Base-by-base conservation (phyloP, 2,329 filamentous ascomycete species). In the Elsinoe fawcettii region DNA sequence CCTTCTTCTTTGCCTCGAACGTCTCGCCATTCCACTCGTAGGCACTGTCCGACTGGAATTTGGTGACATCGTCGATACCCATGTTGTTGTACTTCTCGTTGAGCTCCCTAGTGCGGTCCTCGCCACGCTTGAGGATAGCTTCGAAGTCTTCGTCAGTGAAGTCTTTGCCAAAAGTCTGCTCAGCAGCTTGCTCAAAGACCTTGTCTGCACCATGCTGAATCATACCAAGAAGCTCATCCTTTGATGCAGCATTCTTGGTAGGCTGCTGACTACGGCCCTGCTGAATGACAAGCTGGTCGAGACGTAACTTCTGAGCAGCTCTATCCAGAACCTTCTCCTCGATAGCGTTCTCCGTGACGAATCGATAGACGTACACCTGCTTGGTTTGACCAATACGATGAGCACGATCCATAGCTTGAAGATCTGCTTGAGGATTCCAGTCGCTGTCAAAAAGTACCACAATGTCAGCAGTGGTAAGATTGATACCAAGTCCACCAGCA, bases 11-110 rank as follows among this genome's bases (percentile, higher is more conserved):
- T 59, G 87, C 88, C 55, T 90, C 88, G 70, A 99, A 99, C 66
- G 92, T 92, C 73, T 97, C 86, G 47, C 93, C 93, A 62, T 99
- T 99, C 95, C 95, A 99, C 69, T 97, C 93, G 66, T 99, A 99
- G 0, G 95, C 91, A 56, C 90, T 96, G 66, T 99, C 93, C 0
- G 92, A 96, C 1, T 87, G 93, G 72, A 99, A 99, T 68, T 97
- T 97, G 69, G 99, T 93, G 43, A 99, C 75, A 64, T 99, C 93
- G 69, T 99, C 93, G 27, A 99, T 87, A 62, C 95, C 93, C 39
- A 99, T 84, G 70, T 96, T 95, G 71, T 97, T 93, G 66, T 97
- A 99, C 72, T 90, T 92, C 63, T 88, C 86, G 69, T 90, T 97
- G 41, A 99, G 80, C 70, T 93, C 80, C 62, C 91, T 90, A 1